phyloP scores from a whole-genome alignment of 768 basidiomycete species.

The Lyophyllum semitale region DNA sequence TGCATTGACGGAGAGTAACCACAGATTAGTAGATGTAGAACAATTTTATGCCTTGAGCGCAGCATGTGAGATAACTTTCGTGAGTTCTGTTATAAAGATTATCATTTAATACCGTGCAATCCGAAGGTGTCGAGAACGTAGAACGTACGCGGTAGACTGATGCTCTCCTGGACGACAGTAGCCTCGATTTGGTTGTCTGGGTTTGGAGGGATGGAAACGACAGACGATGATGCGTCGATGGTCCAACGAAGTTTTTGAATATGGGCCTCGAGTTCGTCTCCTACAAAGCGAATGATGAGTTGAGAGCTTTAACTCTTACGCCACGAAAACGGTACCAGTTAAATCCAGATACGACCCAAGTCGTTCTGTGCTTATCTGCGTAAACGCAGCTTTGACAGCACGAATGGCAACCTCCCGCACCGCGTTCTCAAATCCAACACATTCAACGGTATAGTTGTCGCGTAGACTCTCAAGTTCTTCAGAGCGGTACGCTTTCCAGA shows the following conservation, averaged over 20 bases:
- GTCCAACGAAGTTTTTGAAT: slow-evolving; percentile 70
- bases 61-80: slow-evolving; percentile 76
- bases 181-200: slow-evolving; percentile 89
- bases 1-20: not conserved
- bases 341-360: slow-evolving; percentile 74
- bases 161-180: slow-evolving; percentile 80
- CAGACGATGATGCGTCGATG: slow-evolving; percentile 50
- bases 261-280: slow-evolving; percentile 58
- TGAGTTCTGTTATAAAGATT: slow-evolving; percentile 51
- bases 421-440: slow-evolving; percentile 81
- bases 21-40: slow-evolving; percentile 5
- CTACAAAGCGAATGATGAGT: slow-evolving; percentile 30
- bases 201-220: slow-evolving; percentile 75
- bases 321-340: slow-evolving; percentile 42
- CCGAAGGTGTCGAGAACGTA: not conserved
- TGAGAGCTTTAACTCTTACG: not conserved
- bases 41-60: slow-evolving; percentile 49
- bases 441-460: slow-evolving; percentile 87
- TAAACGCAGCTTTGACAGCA: slow-evolving; percentile 79
- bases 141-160: slow-evolving; percentile 76
- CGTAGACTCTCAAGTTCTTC: slow-evolving; percentile 69
- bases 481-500: slow-evolving; percentile 79
- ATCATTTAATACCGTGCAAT: slow-evolving; percentile 10
- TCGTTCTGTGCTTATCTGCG: slow-evolving; percentile 65
- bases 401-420: slow-evolving; percentile 76